These are phyloP conservation scores for Acephala macrosclerotiorum DNA, from an alignment of 2,329 filamentous ascomycete species.

Conservation along the genomic window DNA sequence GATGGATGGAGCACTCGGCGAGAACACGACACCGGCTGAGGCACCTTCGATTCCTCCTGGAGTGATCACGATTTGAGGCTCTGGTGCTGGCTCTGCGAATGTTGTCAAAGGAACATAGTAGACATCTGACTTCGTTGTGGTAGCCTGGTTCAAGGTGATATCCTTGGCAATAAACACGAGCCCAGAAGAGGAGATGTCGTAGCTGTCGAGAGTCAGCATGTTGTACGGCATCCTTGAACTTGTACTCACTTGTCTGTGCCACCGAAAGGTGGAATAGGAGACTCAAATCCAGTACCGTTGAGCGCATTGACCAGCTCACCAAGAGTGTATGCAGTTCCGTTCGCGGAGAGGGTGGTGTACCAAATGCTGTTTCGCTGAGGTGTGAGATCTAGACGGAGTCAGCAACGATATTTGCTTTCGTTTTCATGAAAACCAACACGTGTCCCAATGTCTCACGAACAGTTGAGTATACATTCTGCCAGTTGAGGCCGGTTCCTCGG, in stretches of 20 bases:
- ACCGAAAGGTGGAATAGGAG: slow-evolving; percentile 34
- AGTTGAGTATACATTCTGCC: slow-evolving; percentile 34
- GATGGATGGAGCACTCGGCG: slow-evolving; percentile 70
- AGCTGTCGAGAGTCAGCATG: slow-evolving; percentile 27
- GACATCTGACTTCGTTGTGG: slow-evolving; percentile 37
- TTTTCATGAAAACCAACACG: slow-evolving; percentile 27
- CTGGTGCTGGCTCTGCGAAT: slow-evolving; percentile 31
- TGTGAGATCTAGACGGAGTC: slow-evolving; percentile 30
- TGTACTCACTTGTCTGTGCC: slow-evolving; percentile 31
- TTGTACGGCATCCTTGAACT: no score
- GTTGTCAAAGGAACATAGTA: slow-evolving; percentile 37
- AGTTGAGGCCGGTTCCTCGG: slow-evolving; percentile 25
- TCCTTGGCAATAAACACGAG: slow-evolving; percentile 36
- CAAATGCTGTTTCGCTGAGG: slow-evolving; percentile 36
- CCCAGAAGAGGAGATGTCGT: slow-evolving; percentile 31
- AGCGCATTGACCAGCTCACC: slow-evolving; percentile 38
- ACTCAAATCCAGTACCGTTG: slow-evolving; percentile 37
- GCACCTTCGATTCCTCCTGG: slow-evolving; percentile 34
- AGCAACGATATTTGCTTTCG: background rate
- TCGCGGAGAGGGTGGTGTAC: slow-evolving; percentile 34
- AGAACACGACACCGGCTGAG: slow-evolving; percentile 67
- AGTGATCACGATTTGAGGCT: slow-evolving; percentile 30
- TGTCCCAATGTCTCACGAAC: slow-evolving; percentile 40
- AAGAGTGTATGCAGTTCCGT: slow-evolving; percentile 31
- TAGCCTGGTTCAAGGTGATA: slow-evolving; percentile 30